Conservation (phyloP, 306 rosid species). For the Trifolium dubium region DNA sequence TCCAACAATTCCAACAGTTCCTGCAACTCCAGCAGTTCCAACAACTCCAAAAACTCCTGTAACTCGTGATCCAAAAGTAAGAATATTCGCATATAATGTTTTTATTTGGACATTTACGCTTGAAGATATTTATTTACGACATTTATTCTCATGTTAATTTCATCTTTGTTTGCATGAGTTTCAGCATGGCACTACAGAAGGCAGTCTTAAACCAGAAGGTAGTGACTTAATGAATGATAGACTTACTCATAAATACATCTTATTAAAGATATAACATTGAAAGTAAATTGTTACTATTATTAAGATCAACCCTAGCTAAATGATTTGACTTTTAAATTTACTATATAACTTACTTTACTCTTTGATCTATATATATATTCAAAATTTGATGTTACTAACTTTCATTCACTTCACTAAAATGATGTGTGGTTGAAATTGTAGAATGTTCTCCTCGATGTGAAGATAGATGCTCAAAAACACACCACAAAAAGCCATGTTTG, state of each 20-base stretch:
- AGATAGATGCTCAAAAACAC: slow-evolving; percentile 66
- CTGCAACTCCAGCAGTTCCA: not conserved
- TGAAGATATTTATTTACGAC: not conserved
- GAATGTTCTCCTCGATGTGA: slow-evolving; percentile 63
- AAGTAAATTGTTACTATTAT: too few species aligned
- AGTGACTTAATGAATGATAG: not conserved
- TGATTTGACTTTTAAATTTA: too few species aligned
- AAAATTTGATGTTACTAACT: not conserved
- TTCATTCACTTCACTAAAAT: slow-evolving; percentile 1
- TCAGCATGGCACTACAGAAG: slow-evolving; percentile 69
- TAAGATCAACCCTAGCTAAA: too few species aligned
- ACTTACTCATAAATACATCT: not conserved
- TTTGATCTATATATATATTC: not conserved
- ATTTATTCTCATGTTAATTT: slow-evolving; percentile 2
- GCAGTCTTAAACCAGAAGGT: slow-evolving; percentile 83
- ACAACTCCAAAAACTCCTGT: not conserved
- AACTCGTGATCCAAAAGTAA: slow-evolving; percentile 38
- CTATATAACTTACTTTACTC: not conserved
- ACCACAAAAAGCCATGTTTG: slow-evolving; percentile 69
- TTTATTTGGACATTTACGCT: not conserved
- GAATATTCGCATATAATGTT: not conserved
- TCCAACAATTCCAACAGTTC: not conserved
- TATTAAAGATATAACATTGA: not conserved
- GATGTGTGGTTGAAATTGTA: slow-evolving; percentile 36
- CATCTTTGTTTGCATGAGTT: slow-evolving; percentile 11